Evolutionary conservation across 2,329 filamentous ascomycete genomes (phyloP), one percentile per base, ranked within the genome.

Genomic region (Aspergillus persii): DNA sequence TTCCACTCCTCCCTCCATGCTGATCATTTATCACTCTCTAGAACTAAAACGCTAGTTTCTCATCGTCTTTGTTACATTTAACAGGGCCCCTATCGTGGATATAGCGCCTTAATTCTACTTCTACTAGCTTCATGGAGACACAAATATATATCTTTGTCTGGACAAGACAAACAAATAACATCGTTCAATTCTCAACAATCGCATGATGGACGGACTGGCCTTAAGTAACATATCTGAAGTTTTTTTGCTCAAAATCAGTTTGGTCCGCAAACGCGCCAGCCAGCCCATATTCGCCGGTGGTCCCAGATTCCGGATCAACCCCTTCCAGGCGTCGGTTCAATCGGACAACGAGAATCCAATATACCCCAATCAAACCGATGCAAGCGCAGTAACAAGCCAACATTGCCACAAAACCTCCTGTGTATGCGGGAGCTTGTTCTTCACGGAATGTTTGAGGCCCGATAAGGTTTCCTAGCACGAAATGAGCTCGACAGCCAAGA

Each of bases 391-490:
- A 77, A 44, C 71, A 70, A 1, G 66, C 64, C 23, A 77, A 57
- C 73, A 77, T 77, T 3, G 74, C 68, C 29, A 74, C 62, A 27
- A 77, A 73, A 2, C 74, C 73, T 7, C 71, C 70, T 2, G 70
- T 75, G 53, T 78, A 77, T 47, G 65, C 71, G 1, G 77, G 77
- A 1, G 76, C 76, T 55, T 79, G 74, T 29, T 71, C 68, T 11
- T 68, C 68, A 15, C 72, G 69, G 60, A 79, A 79, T 0, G 75
- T 77, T 62, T 78, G 76, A 1, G 77, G 77, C 0, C 77, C 77
- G 53, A 79, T 77, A 1, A 79, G 62, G 58, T 79, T 79, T 3
- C 75, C 67, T 64, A 29, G 39, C 11, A 12, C n/a, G 15, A 23
- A 9, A 8, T 30, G 8, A 53, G 12, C 18, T 27, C 11, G 3